phyloP scores from a whole-genome alignment of 2,329 filamentous ascomycete genomes.

The Setomelanomma holmii region DNA sequence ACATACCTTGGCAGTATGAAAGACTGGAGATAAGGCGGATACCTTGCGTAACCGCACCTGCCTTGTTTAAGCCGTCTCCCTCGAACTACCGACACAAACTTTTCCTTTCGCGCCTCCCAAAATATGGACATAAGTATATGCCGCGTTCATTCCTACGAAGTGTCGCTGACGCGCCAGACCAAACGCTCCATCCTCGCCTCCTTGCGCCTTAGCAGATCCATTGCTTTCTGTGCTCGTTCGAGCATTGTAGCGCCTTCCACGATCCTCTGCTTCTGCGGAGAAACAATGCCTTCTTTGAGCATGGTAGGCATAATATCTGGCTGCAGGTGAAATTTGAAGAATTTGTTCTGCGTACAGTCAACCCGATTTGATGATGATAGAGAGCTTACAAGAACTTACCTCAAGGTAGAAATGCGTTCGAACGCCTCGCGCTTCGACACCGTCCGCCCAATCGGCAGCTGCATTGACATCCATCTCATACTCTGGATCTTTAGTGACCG shows the following conservation, averaged over 20 bases:
- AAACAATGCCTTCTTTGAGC: conserved; percentile 49
- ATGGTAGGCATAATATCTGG: conserved; percentile 62
- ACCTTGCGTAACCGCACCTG: too few species aligned
- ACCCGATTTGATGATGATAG: background rate
- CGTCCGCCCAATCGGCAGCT: conserved; percentile 59
- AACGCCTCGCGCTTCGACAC: conserved; percentile 62
- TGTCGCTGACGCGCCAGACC: conserved; percentile 48
- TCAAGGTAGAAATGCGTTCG: conserved; percentile 62
- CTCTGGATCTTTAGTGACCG: conserved; percentile 55
- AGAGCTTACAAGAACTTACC: conserved; percentile 41
- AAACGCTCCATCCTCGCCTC: conserved; percentile 56
- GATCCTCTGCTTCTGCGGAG: conserved; percentile 51
- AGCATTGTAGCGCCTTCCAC: conserved; percentile 53
- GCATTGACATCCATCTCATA: conserved; percentile 62
- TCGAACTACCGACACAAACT: background rate
- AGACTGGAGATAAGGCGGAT: too few species aligned
- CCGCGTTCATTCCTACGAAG: background rate
- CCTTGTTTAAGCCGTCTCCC: too few species aligned
- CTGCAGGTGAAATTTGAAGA: conserved; percentile 63
- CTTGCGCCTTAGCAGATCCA: conserved; percentile 53
- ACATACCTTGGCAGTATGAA: too few species aligned
- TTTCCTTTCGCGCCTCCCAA: background rate
- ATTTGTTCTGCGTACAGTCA: conserved; percentile 55
- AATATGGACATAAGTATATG: too few species aligned
- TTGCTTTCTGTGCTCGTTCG: conserved; percentile 52